Base-by-base conservation (phyloP, 257 asterid genomes). In the Nemophila menziesii region DNA sequence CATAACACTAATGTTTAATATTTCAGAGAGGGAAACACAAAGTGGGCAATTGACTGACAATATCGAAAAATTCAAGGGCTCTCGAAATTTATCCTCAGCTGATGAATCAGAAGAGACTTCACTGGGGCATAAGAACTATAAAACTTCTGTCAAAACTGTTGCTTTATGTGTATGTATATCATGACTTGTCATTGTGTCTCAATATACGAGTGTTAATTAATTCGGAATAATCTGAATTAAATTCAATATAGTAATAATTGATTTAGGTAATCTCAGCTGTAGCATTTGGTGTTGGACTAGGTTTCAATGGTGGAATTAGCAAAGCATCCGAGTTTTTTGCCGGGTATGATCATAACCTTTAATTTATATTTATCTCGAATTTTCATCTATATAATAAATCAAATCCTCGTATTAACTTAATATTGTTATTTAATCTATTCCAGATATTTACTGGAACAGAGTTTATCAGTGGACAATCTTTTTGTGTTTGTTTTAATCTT, bases 391-490 rank as follows among this genome's bases (percentile, higher is more conserved):
- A n/a, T n/a, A n/a, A n/a, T n/a, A n/a, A n/a, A n/a, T n/a, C n/a
- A n/a, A n/a, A n/a, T n/a, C n/a, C n/a, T n/a, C n/a, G n/a, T n/a
- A n/a, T n/a, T n/a, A n/a, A n/a, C n/a, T n/a, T n/a, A 41, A 19
- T 11, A 41, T 16, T 13, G n/a, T 27, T 12, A 12, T 27, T 23
- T 46, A 23, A n/a, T 29, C 10, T 65, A 56, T 58, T 49, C 56
- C 80, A 90, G 98, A 82, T 90, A 90, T 44, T 68, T 90, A 44
- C 73, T 85, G 63, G 98, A 90, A 78, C 98, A 90, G 70, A 81
- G 96, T 66, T 74, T 90, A 69, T 90, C 96, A 1, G 96, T 90
- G 71, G 98, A 90, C 75, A 90, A 90, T 66, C 71, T 90, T 16
- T 90, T 90, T 77, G 94, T 90, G 42, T 90, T 90, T 65, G 72